phyloP scores from a whole-genome alignment of 108 stramenopile species.

The Skeletonema marinoi region DNA sequence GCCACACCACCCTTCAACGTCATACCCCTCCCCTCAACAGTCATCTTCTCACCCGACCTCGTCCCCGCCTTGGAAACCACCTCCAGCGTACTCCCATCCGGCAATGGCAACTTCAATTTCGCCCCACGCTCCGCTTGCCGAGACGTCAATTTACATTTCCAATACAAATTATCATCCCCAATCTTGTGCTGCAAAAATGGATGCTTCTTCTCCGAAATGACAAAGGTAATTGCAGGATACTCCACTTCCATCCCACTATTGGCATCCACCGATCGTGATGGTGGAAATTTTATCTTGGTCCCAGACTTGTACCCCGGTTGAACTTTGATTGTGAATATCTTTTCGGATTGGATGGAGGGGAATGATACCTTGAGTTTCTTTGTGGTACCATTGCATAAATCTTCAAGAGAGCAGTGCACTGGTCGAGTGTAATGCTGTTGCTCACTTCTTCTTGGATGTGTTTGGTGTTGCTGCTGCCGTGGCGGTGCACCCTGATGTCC shows the following conservation, averaged over 20 bases:
- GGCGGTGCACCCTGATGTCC: constrained; percentile 12
- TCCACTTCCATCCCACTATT: constrained; percentile 16
- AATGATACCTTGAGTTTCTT: constrained; percentile 77
- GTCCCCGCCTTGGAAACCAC: constrained; percentile 46
- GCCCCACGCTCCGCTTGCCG: constrained; percentile 55
- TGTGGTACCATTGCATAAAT: constrained; percentile 63
- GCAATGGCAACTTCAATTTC: constrained; percentile 56
- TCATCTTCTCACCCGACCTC: constrained; percentile 45
- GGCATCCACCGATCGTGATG: constrained; percentile 12
- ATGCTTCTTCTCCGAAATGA: constrained; percentile 70
- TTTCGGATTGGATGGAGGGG: constrained; percentile 34
- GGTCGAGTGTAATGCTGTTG: constrained; percentile 43
- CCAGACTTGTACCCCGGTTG: constrained; percentile 78
- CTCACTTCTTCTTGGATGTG: neutral
- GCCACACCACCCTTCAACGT: constrained; percentile 59
- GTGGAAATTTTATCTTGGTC: constrained; percentile 71
- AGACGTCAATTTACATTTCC: constrained; percentile 51
- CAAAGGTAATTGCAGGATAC: constrained; percentile 73
- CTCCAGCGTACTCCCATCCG: constrained; percentile 62
- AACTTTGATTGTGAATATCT: constrained; percentile 62
- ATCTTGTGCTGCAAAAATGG: constrained; percentile 47
- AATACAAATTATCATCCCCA: constrained; percentile 63
- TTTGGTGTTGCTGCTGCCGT: constrained; percentile 24
- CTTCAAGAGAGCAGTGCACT: constrained; percentile 64
- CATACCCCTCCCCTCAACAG: constrained; percentile 72